Evolutionary conservation across 805 yeast species (phyloP).

Genomic region (Candida awuae): DNA sequence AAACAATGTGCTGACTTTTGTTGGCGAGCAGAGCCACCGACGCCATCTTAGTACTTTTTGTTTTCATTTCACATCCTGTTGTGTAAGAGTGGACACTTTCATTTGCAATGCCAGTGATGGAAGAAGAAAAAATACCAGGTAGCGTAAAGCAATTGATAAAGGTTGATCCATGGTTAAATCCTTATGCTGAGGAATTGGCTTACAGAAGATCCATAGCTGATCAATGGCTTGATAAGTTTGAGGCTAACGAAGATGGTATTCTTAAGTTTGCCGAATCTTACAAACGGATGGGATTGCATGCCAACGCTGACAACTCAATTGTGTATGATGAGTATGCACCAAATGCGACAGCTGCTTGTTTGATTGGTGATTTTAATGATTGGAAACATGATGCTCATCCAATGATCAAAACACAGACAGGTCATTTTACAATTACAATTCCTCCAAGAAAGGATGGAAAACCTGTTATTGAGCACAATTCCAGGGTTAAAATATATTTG

Average conservation of each 20-base stretch:
- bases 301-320: conserved; percentile 47
- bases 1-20: too few species aligned
- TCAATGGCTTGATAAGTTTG: conserved; percentile 51
- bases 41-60: too few species aligned
- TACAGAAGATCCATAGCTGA: conserved; percentile 61
- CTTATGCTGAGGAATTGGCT: conserved; percentile 58
- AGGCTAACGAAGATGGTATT: conserved; percentile 56
- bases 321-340: conserved; percentile 84
- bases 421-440: conserved; percentile 58
- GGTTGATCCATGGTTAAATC: conserved; percentile 82
- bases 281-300: conserved; percentile 68
- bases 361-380: conserved; percentile 88
- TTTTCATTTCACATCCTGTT: background rate
- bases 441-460: conserved; percentile 43
- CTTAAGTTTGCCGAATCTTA: conserved; percentile 69
- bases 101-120: conserved; percentile 1
- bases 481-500: conserved; percentile 66
- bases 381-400: conserved; percentile 60
- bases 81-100: too few species aligned
- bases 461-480: conserved; percentile 72
- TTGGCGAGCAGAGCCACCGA: too few species aligned
- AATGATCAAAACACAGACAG: conserved; percentile 56
- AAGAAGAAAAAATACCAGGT: conserved; percentile 13
- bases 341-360: conserved; percentile 61
- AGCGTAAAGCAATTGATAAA: conserved; percentile 53